Evolutionary conservation across 2,329 filamentous ascomycete genomes (phyloP).

Genomic region (Sarocladiaceae sp.): DNA sequence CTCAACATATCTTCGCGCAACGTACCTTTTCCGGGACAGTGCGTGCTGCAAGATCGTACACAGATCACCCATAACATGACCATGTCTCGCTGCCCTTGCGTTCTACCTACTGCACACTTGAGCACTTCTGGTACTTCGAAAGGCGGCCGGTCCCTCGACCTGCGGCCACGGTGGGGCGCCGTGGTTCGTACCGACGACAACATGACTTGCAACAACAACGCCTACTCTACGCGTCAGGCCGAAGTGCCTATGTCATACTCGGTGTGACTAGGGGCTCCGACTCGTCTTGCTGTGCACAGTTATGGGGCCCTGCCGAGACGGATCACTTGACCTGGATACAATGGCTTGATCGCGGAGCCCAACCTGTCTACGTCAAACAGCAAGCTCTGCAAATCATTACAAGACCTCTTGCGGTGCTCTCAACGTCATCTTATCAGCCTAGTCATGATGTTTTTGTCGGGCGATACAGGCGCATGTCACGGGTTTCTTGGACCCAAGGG

Average conservation of each 20-base stretch:
- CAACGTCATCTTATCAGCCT: too few relatives aligned
- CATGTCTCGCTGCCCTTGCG: constrained; percentile 11
- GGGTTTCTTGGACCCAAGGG: too few relatives aligned
- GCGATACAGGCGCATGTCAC: too few relatives aligned
- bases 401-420: too few relatives aligned
- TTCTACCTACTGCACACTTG: constrained; percentile 22
- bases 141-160: constrained; percentile 24
- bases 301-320: constrained; percentile 8
- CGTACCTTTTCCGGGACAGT: background rate
- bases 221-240: background rate
- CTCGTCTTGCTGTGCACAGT: constrained; percentile 17
- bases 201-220: background rate
- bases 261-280: constrained; percentile 28
- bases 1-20: background rate
- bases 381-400: too few relatives aligned
- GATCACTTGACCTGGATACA: background rate
- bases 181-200: constrained; percentile 30
- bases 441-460: too few relatives aligned
- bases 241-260: constrained; percentile 21
- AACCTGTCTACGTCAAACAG: constrained; percentile 3
- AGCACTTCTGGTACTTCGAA: background rate
- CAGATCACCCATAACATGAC: constrained; percentile 4
- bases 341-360: constrained; percentile 1
- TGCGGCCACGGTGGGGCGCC: constrained; percentile 34
- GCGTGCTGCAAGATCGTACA: background rate